A percentile compares a stretch with the other conserved stretches of the same genome.
These are phyloP conservation scores for Cunninghamia lanceolata DNA, from an alignment of 75 land plant genomes.

Conservation along the genomic window DNA sequence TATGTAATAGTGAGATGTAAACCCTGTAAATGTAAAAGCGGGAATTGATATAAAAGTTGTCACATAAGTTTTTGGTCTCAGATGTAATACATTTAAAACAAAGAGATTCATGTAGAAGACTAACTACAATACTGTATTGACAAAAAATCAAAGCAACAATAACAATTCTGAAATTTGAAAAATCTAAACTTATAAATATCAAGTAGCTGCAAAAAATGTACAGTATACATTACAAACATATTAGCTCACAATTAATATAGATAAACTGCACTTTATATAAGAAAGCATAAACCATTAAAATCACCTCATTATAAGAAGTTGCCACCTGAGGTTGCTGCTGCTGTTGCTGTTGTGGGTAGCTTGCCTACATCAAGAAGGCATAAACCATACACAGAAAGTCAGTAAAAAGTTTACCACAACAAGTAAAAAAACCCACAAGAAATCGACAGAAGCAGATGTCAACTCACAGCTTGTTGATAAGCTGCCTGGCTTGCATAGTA, in stretches of 20 bases:
- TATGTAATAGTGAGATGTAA: neutral
- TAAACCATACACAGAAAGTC: neutral
- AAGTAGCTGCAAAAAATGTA: neutral
- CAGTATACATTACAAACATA: neutral
- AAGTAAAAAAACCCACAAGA: neutral
- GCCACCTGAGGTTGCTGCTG: constrained; percentile 1
- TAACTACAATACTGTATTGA: neutral
- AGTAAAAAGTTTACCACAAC: neutral
- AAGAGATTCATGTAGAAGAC: neutral
- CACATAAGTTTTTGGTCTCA: neutral
- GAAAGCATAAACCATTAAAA: neutral
- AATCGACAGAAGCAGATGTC: neutral
- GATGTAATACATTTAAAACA: neutral
- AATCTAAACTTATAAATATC: neutral
- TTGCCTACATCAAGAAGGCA: neutral
- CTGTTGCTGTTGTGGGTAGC: constrained; percentile 10
- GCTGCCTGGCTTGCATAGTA: constrained; percentile 35
- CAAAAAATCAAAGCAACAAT: neutral
- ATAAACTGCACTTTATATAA: neutral
- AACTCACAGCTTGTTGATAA: constrained; percentile 18
- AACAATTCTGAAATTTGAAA: neutral
- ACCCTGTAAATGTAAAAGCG: neutral
- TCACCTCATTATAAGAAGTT: constrained; percentile 10
- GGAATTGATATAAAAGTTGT: neutral
- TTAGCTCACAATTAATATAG: neutral